phyloP scores from a whole-genome alignment of 495 filamentous ascomycete species.

The Lindgomyces ingoldianus region DNA sequence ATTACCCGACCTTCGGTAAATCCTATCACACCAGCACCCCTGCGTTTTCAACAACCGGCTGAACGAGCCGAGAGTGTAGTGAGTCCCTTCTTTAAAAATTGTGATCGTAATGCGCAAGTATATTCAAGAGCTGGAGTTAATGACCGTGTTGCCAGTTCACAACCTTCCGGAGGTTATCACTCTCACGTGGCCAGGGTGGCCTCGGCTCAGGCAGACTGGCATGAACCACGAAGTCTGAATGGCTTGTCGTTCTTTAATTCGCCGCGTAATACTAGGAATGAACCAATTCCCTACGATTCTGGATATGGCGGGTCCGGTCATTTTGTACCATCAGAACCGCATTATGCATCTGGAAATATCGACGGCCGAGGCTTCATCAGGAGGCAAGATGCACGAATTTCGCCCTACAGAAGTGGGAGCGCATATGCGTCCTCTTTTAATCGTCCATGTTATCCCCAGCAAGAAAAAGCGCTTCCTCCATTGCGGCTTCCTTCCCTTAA shows the following conservation, averaged over 20 bases:
- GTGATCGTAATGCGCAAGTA: constrained; percentile 9
- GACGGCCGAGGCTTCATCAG: constrained; percentile 22
- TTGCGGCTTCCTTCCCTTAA: background rate
- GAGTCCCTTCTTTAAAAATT: constrained; percentile 42
- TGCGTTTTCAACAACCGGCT: constrained; percentile 2
- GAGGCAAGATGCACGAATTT: background rate
- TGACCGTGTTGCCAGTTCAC: constrained; percentile 10
- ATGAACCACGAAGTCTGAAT: constrained; percentile 31
- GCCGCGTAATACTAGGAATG: constrained; percentile 20
- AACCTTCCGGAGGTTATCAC: constrained; percentile 9
- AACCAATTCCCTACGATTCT: constrained; percentile 7
- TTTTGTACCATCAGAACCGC: background rate
- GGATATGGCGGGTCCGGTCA: background rate
- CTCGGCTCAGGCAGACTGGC: constrained; percentile 1
- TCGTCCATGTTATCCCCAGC: background rate
- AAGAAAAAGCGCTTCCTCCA: background rate
- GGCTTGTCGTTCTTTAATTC: constrained; percentile 36
- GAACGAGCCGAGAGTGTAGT: constrained; percentile 27
- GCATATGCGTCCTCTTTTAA: background rate
- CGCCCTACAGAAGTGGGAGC: background rate
- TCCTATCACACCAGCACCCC: constrained; percentile 19
- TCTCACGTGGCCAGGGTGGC: constrained; percentile 12
- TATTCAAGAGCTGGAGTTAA: background rate
- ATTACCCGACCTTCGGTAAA: background rate
- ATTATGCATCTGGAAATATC: constrained; percentile 5